Percentiles rank a stretch among this genome's conserved stretches.
These are phyloP conservation scores for Apophysomyces sp. DNA, from an alignment of 371 early-diverging fungal genomes.

Conservation along the genomic window DNA sequence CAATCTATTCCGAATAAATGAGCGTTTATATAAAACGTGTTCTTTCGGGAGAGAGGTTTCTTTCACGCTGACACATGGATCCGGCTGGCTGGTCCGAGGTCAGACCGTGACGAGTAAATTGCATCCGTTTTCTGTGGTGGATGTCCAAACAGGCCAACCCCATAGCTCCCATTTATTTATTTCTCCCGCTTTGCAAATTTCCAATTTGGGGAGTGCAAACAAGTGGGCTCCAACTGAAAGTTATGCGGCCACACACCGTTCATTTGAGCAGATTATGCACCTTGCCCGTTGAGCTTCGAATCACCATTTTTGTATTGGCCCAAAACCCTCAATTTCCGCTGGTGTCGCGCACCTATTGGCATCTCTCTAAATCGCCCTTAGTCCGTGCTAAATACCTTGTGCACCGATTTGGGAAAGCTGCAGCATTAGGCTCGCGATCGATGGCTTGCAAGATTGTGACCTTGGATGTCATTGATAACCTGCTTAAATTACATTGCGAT, in stretches of 20 bases:
- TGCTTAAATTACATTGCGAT: conserved; percentile 23
- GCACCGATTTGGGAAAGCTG: conserved; percentile 27
- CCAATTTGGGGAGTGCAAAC: no score
- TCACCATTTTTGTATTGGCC: conserved; percentile 33
- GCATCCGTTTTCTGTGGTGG: no score
- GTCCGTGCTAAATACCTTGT: conserved; percentile 30
- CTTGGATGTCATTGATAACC: conserved; percentile 19
- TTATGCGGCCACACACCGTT: neutral
- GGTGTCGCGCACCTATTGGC: conserved; percentile 19
- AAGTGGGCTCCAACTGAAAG: no score
- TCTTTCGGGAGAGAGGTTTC: no score
- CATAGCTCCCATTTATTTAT: no score
- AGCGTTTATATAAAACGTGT: no score
- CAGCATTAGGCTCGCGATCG: conserved; percentile 26
- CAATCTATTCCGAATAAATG: no score
- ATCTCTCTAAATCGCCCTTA: conserved; percentile 20
- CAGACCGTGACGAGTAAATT: no score
- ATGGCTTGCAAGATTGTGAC: conserved; percentile 24
- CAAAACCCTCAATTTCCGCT: conserved; percentile 30
- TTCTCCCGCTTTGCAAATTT: no score
- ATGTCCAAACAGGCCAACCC: no score
- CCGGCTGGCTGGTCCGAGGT: no score
- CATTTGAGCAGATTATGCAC: neutral
- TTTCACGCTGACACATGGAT: no score
- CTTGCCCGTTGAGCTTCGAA: conserved; percentile 32